A percentile compares a stretch with the other conserved stretches of the same genome.
These are phyloP conservation scores for Arachnomyces sp. DNA, from an alignment of 2,329 filamentous ascomycete species.

Conservation along the genomic window DNA sequence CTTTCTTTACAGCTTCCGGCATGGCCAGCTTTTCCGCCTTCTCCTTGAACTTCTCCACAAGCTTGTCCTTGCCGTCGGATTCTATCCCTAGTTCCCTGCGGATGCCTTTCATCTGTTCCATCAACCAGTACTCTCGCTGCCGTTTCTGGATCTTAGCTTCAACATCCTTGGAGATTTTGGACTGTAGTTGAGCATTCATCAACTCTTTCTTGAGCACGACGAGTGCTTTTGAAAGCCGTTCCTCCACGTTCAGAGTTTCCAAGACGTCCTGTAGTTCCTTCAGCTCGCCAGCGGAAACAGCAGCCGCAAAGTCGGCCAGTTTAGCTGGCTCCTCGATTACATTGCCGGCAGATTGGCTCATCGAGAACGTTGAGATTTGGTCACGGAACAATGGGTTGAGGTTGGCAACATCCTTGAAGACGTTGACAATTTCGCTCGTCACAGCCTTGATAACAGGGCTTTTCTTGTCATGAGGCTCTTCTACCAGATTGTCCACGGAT, in stretches of 20 bases:
- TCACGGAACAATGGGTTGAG: conserved; percentile 94
- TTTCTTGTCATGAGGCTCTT: conserved; percentile 85
- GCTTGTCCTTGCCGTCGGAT: conserved; percentile 94
- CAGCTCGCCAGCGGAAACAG: conserved; percentile 88
- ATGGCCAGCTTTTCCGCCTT: conserved; percentile 90
- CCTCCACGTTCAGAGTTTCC: conserved; percentile 80
- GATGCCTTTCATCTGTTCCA: conserved; percentile 99
- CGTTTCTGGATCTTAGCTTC: conserved; percentile 96
- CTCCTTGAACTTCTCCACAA: conserved; percentile 95
- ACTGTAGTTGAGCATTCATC: conserved; percentile 94
- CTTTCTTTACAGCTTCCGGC: conserved; percentile 93
- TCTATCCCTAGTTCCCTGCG: conserved; percentile 91
- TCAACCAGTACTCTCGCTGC: conserved; percentile 94
- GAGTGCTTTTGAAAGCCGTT: conserved; percentile 82
- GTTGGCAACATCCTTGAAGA: conserved; percentile 92
- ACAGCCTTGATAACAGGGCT: conserved; percentile 82
- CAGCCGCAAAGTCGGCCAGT: conserved; percentile 91
- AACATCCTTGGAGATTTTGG: conserved; percentile 96
- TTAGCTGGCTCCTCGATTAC: conserved; percentile 92
- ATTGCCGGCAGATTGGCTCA: conserved; percentile 89
- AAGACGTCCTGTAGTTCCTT: conserved; percentile 88
- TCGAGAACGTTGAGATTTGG: conserved; percentile 93
- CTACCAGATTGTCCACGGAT: conserved; percentile 84
- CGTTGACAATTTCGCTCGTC: conserved; percentile 96
- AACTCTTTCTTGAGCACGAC: conserved; percentile 94